Evolutionary conservation across 2,329 filamentous ascomycete genomes (phyloP).

Genomic region (Calcarisporium arbuscula): DNA sequence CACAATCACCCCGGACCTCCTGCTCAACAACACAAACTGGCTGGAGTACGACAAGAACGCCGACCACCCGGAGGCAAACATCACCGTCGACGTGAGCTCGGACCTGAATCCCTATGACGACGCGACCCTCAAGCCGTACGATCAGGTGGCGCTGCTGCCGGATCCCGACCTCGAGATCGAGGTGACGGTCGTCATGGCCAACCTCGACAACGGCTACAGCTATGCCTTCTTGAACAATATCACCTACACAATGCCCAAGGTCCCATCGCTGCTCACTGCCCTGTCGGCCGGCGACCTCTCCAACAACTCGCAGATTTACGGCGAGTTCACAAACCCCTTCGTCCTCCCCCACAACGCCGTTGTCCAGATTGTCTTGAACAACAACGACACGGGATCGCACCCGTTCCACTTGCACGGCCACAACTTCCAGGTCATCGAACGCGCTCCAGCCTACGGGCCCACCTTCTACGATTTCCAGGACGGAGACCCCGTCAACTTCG

Average conservation of each 20-base stretch:
- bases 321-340: conserved; percentile 34
- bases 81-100: conserved; percentile 25
- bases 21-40: conserved; percentile 35
- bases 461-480: conserved; percentile 1
- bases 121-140: conserved; percentile 43
- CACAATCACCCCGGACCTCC: conserved; percentile 44
- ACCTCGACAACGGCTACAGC: conserved; percentile 46
- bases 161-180: conserved; percentile 44
- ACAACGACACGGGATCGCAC: conserved; percentile 16
- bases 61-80: conserved; percentile 15
- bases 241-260: conserved; percentile 57
- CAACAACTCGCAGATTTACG: conserved; percentile 7
- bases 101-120: conserved; percentile 54
- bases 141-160: conserved; percentile 41
- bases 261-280: conserved; percentile 63
- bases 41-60: conserved; percentile 22
- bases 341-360: conserved; percentile 8
- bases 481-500: conserved; percentile 6
- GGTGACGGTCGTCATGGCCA: conserved; percentile 43
- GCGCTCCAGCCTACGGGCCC: conserved; percentile 3
- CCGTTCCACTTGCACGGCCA: conserved; percentile 32
- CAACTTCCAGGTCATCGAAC: conserved; percentile 21
- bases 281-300: conserved; percentile 40
- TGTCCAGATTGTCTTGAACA: conserved; percentile 8
- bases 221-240: conserved; percentile 56